Percentiles rank a stretch among this genome's conserved stretches.
Conservation (phyloP, 768 basidiomycete genomes). For the Calocybe indica region DNA sequence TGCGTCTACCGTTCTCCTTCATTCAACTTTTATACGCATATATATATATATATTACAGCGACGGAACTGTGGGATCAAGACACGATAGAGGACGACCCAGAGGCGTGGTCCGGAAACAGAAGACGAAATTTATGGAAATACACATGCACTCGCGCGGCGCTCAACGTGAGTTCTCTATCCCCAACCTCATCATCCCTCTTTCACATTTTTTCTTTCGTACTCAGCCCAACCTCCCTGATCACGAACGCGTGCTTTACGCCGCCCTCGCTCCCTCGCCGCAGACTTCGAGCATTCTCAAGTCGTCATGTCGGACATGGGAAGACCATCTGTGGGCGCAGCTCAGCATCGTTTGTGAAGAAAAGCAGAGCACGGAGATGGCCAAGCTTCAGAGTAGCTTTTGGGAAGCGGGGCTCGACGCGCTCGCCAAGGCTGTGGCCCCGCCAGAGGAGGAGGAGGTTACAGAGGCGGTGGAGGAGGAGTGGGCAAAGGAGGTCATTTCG, state of each 20-base stretch:
- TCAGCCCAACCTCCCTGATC: conserved; percentile 49
- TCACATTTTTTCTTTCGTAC: neutral
- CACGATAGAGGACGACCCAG: conserved; percentile 39
- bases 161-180: conserved; percentile 47
- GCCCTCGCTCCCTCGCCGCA: conserved; percentile 71
- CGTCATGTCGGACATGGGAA: conserved; percentile 85
- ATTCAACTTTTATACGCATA: neutral
- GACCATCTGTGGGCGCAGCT: conserved; percentile 94
- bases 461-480: conserved; percentile 49
- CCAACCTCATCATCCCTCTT: neutral
- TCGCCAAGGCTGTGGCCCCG: conserved; percentile 31
- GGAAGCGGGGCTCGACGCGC: conserved; percentile 53
- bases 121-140: conserved; percentile 83
- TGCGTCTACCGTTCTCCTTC: conserved; percentile 23
- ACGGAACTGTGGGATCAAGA: conserved; percentile 41
- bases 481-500: conserved; percentile 58
- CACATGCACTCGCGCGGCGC: conserved; percentile 72
- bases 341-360: conserved; percentile 75
- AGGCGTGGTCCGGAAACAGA: conserved; percentile 69
- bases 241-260: conserved; percentile 86
- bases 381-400: conserved; percentile 75
- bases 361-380: conserved; percentile 63
- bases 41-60: conserved; percentile 14
- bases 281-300: conserved; percentile 59
- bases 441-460: conserved; percentile 16